These are phyloP conservation scores for Globisporangium okanoganense DNA, from an alignment of 352 stramenopile species.

Conservation along the genomic window DNA sequence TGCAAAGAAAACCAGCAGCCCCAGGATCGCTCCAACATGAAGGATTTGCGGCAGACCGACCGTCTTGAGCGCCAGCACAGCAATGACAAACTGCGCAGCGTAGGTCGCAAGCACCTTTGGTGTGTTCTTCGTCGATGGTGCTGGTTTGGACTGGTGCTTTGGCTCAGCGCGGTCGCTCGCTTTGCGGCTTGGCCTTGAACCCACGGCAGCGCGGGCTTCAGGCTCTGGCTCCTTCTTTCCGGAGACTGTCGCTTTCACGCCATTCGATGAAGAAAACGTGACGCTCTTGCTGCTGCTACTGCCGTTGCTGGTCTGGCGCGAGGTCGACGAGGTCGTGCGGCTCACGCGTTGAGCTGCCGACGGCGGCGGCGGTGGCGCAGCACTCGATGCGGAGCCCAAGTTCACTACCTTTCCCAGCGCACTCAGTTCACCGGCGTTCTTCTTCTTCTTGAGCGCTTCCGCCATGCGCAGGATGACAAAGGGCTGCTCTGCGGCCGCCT, in stretches of 20 bases:
- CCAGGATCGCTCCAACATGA: slow-evolving; percentile 37
- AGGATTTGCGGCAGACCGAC: slow-evolving; percentile 38
- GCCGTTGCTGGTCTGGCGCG: background rate
- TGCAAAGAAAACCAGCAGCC: slow-evolving; percentile 49
- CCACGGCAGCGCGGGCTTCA: background rate
- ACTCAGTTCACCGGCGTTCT: slow-evolving; percentile 26
- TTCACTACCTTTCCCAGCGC: slow-evolving; percentile 45
- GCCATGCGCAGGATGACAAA: slow-evolving; percentile 56
- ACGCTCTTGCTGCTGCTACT: slow-evolving; percentile 9
- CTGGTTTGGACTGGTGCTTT: background rate
- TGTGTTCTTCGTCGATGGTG: slow-evolving; percentile 13
- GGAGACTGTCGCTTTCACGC: background rate
- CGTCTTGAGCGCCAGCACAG: slow-evolving; percentile 41
- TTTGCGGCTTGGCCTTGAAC: background rate
- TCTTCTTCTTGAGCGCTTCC: slow-evolving; percentile 53
- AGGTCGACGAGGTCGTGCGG: background rate
- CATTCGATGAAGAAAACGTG: slow-evolving; percentile 3
- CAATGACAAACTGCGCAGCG: slow-evolving; percentile 48
- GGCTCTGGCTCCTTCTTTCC: slow-evolving; percentile 7
- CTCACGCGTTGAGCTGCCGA: background rate
- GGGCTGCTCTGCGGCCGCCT: slow-evolving; percentile 59
- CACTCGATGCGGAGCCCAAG: slow-evolving; percentile 10
- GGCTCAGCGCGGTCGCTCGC: background rate
- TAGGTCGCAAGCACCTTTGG: slow-evolving; percentile 37
- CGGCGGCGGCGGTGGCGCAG: background rate